phyloP scores from a whole-genome alignment of 306 rosid species.

The Quercus aquifolioides region DNA sequence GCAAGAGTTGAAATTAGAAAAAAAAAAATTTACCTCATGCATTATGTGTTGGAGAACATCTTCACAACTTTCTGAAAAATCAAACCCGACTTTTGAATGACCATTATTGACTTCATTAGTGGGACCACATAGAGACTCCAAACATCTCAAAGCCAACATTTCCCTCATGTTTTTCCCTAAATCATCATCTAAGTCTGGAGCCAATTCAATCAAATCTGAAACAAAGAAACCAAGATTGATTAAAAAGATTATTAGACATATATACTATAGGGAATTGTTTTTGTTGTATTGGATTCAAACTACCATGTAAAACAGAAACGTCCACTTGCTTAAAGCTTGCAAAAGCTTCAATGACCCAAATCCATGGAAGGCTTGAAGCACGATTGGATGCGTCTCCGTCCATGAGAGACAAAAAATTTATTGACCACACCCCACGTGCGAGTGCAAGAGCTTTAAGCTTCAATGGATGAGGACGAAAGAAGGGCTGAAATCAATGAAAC shows the following conservation, averaged over 20 bases:
- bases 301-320: constrained; percentile 44
- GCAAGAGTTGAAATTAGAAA: constrained; percentile 1
- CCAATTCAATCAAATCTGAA: constrained; percentile 47
- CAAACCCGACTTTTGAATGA: constrained; percentile 39
- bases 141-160: constrained; percentile 63
- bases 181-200: constrained; percentile 36
- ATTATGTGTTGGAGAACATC: constrained; percentile 47
- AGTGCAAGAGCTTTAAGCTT: neutral
- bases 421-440: neutral
- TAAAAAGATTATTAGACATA: neutral
- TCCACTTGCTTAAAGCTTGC: constrained; percentile 37
- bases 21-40: constrained; percentile 37
- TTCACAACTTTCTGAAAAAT: constrained; percentile 41
- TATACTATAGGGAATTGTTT: too few relatives aligned
- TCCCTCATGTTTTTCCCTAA: constrained; percentile 44
- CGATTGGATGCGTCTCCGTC: constrained; percentile 21
- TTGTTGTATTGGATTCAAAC: neutral
- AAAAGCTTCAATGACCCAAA: constrained; percentile 68
- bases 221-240: neutral
- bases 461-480: neutral
- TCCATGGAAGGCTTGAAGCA: constrained; percentile 43
- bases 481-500: neutral
- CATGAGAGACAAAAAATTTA: constrained; percentile 25
- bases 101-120: constrained; percentile 17
- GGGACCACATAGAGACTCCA: constrained; percentile 49